phyloP scores from a whole-genome alignment of 2,329 filamentous ascomycete genomes.

The Apiospora sp. region DNA sequence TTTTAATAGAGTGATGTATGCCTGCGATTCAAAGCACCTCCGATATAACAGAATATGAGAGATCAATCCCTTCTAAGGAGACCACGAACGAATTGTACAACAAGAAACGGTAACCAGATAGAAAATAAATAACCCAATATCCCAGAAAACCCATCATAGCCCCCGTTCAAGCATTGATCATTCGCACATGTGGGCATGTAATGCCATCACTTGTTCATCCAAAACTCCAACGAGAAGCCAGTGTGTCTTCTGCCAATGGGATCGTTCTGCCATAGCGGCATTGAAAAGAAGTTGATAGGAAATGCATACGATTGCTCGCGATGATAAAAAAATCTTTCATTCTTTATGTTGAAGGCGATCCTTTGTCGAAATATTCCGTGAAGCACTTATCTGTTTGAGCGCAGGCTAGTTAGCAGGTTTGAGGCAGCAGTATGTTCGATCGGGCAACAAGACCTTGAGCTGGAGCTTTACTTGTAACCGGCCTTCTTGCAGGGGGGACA shows the following conservation, averaged over 20 bases:
- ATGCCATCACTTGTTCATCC: conserved; percentile 4
- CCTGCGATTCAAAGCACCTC: background rate
- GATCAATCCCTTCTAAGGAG: background rate
- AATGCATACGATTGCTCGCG: background rate
- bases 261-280: background rate
- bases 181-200: background rate
- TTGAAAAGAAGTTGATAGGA: conserved; percentile 2
- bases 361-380: background rate
- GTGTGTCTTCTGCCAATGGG: background rate
- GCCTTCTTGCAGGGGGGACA: background rate
- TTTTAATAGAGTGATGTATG: background rate
- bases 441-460: background rate
- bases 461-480: background rate
- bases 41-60: background rate
- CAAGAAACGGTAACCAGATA: background rate
- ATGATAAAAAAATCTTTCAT: background rate
- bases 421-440: background rate
- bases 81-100: background rate
- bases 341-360: background rate
- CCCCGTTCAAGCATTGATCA: background rate
- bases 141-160: background rate
- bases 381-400: background rate
- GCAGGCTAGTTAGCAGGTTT: background rate
- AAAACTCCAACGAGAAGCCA: background rate
- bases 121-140: background rate